Evolutionary conservation across 1,284 basidiomycete species (phyloP), one percentile per base, ranked within the genome.

Genomic region (Leccinum pachyderme): DNA sequence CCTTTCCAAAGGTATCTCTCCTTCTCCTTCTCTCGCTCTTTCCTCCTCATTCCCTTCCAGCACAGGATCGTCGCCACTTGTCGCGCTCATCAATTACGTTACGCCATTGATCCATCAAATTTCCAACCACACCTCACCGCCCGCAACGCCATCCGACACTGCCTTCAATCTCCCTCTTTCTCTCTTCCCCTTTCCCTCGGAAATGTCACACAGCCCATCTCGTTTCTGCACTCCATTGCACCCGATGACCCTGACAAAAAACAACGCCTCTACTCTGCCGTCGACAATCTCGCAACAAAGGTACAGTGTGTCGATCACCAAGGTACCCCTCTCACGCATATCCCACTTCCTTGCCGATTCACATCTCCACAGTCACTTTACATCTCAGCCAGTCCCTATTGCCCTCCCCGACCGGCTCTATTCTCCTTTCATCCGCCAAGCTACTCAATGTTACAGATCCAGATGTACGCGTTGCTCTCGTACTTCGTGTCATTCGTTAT

Each of bases 51-150:
- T 45, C 39, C 51, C 11, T 56, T 44, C 11, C 49, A 92, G 90
- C 83, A 86, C 52, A 82, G 88, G 56, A 79, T 91, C 27, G 70
- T 91, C 2, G 85, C 85, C 7, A 92, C 89, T 0, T 91, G 89
- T 59, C 77, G 84, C 51, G 80, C 72, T 7, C 73, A 88, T 57
- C 64, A 70, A 1, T 66, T 91, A 15, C 72, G 78, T 51, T 92
- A 86, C 66, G 76, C 86, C 37, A 72, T 74, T 24, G 89, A 92
- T 63, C 69, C 72, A 2, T 87, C 87, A 8, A 92, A 92, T 65
- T 83, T 84, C 54, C 83, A 90, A 60, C 87, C 89, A 2, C 75
- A 77, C 7, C 55, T 87, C 24, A 89, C 89, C 0, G 65, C 83
- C 39, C 79, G 90, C 11, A 92, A 92, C 69, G 79, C 81, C 11